Evolutionary conservation across 208 protist species (phyloP), one percentile per base, ranked within the genome.

Genomic region (Balamuthia mandrillaris): DNA sequence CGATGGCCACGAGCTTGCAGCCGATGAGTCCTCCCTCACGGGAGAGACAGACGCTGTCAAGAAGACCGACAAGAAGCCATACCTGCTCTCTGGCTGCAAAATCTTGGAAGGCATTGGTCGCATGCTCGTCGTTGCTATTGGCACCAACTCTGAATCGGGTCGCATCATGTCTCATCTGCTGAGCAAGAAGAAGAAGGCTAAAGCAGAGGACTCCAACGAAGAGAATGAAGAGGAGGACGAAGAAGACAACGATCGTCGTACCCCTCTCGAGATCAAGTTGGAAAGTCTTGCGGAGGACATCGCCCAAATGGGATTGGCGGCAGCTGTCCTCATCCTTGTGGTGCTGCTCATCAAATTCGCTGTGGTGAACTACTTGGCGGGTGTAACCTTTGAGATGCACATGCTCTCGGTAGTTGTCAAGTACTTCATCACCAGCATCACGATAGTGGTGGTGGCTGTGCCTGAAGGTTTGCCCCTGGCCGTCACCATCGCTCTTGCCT

Each of bases 401-500:
- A n/a, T n/a, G n/a, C n/a, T n/a, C n/a, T n/a, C n/a, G n/a, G n/a
- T n/a, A n/a, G n/a, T n/a, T n/a, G n/a, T 56, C 49, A 56, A 18
- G n/a, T 56, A n/a, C n/a, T n/a, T 98, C 49, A 92, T 98, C 16
- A 91, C 96, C 1, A 95, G 88, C 29, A 94, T 98, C 18, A 94
- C 96, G 2, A 96, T 99, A 85, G 92, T 99, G n/a, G 98, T 98
- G 7, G 96, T 99, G 39, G 97, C 97, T 18, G 96, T 99, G 54
- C 98, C 98, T 16, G 97, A 99, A 90, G 97, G 97, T 61, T 93
- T 98, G 37, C 96, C 96, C 27, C 91, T 99, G 16, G 95, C 96
- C 60, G 97, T 98, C 65, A 98, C 98, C 12, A 99, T 99, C 47
- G 96, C 98, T 3, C 91, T 99, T 3, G 98, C 98, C 44, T 99